phyloP scores from a whole-genome alignment of 1,284 basidiomycete genomes.

The Afroboletus lepidellus region DNA sequence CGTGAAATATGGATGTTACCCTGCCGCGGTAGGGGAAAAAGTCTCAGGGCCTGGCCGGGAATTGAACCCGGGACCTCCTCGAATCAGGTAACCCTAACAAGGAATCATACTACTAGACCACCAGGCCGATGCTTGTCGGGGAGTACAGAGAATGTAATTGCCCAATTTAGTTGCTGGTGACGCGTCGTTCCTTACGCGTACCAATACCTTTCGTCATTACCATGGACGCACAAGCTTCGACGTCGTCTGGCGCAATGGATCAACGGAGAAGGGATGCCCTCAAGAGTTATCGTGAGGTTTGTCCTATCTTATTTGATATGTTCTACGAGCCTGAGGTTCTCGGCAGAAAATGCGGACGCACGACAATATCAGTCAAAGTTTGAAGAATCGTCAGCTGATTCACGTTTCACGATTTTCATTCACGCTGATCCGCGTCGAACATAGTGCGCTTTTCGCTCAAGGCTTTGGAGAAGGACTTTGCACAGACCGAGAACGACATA shows the following conservation, averaged over 20 bases:
- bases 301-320: slow-evolving; percentile 7
- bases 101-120: slow-evolving; percentile 57
- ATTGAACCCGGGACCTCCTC: slow-evolving; percentile 87
- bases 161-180: slow-evolving; percentile 15
- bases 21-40: background rate
- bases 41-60: slow-evolving; percentile 68
- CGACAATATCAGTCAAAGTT: slow-evolving; percentile 75
- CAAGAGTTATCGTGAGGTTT: slow-evolving; percentile 65
- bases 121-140: slow-evolving; percentile 33
- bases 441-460: slow-evolving; percentile 82
- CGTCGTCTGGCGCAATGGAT: slow-evolving; percentile 56
- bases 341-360: slow-evolving; percentile 88
- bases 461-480: slow-evolving; percentile 85
- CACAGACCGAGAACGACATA: slow-evolving; percentile 98
- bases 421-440: slow-evolving; percentile 3
- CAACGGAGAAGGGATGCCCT: slow-evolving; percentile 65
- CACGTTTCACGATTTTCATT: background rate
- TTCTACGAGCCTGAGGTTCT: slow-evolving; percentile 10
- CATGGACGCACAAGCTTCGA: slow-evolving; percentile 54
- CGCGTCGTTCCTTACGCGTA: slow-evolving; percentile 27
- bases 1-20: slow-evolving; percentile 27
- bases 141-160: background rate
- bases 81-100: slow-evolving; percentile 49
- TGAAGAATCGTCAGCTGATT: slow-evolving; percentile 76
- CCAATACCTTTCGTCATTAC: slow-evolving; percentile 16